Evolutionary conservation across 768 basidiomycete species (phyloP).

Genomic region (Kwoniella sp.): DNA sequence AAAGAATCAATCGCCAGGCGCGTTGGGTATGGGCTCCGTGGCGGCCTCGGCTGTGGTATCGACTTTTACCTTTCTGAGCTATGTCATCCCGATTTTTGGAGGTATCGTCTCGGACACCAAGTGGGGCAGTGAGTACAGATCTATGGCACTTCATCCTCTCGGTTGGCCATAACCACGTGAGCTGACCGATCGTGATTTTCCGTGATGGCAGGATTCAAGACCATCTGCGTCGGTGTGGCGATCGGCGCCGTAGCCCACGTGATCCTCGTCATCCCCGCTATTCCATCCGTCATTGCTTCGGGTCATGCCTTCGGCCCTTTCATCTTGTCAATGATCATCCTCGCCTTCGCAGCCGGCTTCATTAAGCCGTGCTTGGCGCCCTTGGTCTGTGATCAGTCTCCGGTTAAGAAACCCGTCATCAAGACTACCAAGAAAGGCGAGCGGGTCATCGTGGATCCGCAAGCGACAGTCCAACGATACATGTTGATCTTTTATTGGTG

Average conservation of each 20-base stretch:
- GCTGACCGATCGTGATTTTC: not conserved
- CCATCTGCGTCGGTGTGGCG: constrained; percentile 47
- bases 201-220: constrained; percentile 43
- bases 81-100: constrained; percentile 50
- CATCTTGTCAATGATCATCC: constrained; percentile 47
- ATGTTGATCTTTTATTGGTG: constrained; percentile 52
- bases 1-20: constrained; percentile 44
- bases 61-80: constrained; percentile 50
- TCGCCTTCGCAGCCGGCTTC: constrained; percentile 54
- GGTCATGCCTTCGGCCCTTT: constrained; percentile 38
- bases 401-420: constrained; percentile 43
- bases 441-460: constrained; percentile 51
- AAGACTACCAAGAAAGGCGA: constrained; percentile 43
- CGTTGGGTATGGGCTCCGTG: constrained; percentile 45
- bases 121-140: constrained; percentile 38
- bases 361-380: constrained; percentile 56
- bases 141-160: too few species aligned
- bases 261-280: constrained; percentile 51
- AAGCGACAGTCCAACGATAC: constrained; percentile 48
- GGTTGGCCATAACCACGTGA: not conserved
- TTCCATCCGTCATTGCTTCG: constrained; percentile 43
- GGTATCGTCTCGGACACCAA: constrained; percentile 54
- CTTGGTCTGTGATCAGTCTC: constrained; percentile 54
- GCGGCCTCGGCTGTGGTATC: constrained; percentile 40
- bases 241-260: constrained; percentile 51